Evolutionary conservation across 345 rosid species (phyloP), one percentile per base, ranked within the genome.

Genomic region (Boechera retrofracta): DNA sequence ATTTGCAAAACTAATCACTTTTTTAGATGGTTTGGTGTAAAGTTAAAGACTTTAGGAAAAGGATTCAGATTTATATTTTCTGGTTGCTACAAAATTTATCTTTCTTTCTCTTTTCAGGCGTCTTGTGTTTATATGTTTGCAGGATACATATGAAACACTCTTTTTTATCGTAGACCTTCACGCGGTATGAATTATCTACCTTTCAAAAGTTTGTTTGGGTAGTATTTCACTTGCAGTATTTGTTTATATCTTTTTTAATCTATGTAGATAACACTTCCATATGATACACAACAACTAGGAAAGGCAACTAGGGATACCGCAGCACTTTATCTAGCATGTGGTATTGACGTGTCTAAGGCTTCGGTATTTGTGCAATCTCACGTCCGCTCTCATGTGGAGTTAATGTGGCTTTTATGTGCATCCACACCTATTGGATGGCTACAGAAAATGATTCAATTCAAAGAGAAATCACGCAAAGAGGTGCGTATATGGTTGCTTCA

Each of bases 351-450:
- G 64, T 82, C 96, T 33, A 89, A 90, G 97, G 97, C 97, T 82
- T 86, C 97, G 36, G 98, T 91, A 10, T 90, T 91, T 85, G 92
- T 90, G 72, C 98, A 94, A 83, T 94, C 96, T 70, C 93, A 87
- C 56, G 96, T 91, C 9, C 91, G 81, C 38, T 90, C 98, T 38
- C 96, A 89, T 83, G 83, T 79, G 36, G 96, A 89, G 45, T 82
- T 94, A 72, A 91, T 90, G 96, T 90, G 89, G 92, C 90, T 89
- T 29, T 85, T 89, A 52, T 86, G 94, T 80, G 71, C 94, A 57
- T 83, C 87, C 64, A 90, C 93, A n/a, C 97, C 98, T 66, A 90
- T 90, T 76, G 91, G 97, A 76, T 87, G 97, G 96, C 83, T 94
- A 67, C 87, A 89, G 72, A 87, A 79, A 84, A 91, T 94, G 97